phyloP scores from a whole-genome alignment of 805 yeast species.

The Kazachstania africana region DNA sequence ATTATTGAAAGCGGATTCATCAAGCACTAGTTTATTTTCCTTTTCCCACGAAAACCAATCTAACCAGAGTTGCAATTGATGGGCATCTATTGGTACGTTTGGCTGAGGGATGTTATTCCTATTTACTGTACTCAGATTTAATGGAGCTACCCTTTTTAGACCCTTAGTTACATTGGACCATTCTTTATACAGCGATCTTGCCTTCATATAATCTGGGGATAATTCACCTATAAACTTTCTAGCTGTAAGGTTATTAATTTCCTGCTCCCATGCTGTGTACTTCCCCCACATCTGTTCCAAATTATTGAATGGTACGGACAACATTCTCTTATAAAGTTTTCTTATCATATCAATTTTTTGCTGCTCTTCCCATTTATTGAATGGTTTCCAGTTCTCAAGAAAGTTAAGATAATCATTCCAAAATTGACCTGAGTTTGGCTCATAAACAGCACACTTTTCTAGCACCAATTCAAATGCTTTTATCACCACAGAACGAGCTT shows the following conservation, averaged over 20 bases:
- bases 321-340: conserved; percentile 54
- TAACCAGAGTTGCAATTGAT: conserved; percentile 46
- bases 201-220: conserved; percentile 77
- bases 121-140: conserved; percentile 16
- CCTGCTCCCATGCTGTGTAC: conserved; percentile 77
- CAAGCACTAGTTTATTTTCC: conserved; percentile 52
- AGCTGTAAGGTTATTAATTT: conserved; percentile 61
- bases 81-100: conserved; percentile 8
- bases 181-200: conserved; percentile 66
- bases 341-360: conserved; percentile 69
- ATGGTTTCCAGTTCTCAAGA: conserved; percentile 66
- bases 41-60: conserved; percentile 75
- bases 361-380: conserved; percentile 73
- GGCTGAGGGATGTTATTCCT: conserved; percentile 20
- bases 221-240: conserved; percentile 75
- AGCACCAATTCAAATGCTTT: conserved; percentile 80
- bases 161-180: conserved; percentile 47
- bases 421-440: conserved; percentile 53
- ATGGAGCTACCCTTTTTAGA: conserved; percentile 31
- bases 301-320: conserved; percentile 64
- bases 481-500: conserved; percentile 58
- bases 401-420: conserved; percentile 82
- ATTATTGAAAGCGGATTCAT: conserved; percentile 35
- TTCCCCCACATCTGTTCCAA: conserved; percentile 72
- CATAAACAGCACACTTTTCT: conserved; percentile 59